A percentile compares a stretch with the other conserved stretches of the same genome.
Conservation (phyloP, 768 basidiomycete species). For the Mycena sanguinolenta region DNA sequence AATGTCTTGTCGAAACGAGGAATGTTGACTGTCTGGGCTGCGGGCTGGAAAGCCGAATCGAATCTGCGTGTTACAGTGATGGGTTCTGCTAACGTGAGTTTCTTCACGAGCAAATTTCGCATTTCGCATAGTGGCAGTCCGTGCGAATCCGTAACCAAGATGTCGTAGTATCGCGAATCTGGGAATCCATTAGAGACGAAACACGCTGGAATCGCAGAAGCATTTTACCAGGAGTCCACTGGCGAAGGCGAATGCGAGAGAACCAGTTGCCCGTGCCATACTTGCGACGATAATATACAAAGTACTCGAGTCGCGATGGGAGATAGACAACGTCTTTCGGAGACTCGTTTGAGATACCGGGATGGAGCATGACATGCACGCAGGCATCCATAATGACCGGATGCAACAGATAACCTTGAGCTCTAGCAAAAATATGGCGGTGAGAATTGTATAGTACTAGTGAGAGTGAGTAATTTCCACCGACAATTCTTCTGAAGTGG, state of each 20-base stretch:
- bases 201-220: slow-evolving; percentile 1
- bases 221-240: slow-evolving; percentile 30
- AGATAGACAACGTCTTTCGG: slow-evolving; percentile 21
- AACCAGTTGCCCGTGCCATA: slow-evolving; percentile 13
- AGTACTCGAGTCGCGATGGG: slow-evolving; percentile 15
- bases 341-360: slow-evolving; percentile 17
- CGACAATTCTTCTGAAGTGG: slow-evolving; percentile 7
- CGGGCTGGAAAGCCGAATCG: slow-evolving; percentile 17
- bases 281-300: slow-evolving; percentile 13
- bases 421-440: slow-evolving; percentile 4
- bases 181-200: slow-evolving; percentile 6
- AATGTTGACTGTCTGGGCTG: background rate
- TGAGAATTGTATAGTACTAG: background rate
- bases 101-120: slow-evolving; percentile 6
- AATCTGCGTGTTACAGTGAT: slow-evolving; percentile 14
- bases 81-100: slow-evolving; percentile 3
- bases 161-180: slow-evolving; percentile 24
- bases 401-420: slow-evolving; percentile 12
- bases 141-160: slow-evolving; percentile 18
- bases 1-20: background rate
- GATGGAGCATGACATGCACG: slow-evolving; percentile 19
- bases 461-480: background rate
- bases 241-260: slow-evolving; percentile 20
- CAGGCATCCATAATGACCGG: slow-evolving; percentile 26
- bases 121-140: slow-evolving; percentile 15